These are phyloP conservation scores for Heliocybe sulcata DNA, from an alignment of 1,284 basidiomycete species.

Conservation along the genomic window DNA sequence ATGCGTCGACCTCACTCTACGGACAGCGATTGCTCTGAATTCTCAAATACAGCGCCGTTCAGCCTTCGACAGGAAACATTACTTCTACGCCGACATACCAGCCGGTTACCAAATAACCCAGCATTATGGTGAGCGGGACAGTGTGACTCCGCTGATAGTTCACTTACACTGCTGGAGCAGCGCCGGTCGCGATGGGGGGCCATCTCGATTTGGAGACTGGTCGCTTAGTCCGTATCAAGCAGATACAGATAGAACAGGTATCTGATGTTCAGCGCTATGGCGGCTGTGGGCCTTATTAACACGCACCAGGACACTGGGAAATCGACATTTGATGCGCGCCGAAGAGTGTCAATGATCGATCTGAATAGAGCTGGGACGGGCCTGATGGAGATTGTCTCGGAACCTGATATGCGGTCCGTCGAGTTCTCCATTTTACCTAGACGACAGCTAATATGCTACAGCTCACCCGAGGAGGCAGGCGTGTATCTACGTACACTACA, in stretches of 20 bases:
- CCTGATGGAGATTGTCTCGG: constrained; percentile 94
- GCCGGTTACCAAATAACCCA: constrained; percentile 97
- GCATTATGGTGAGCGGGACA: constrained; percentile 66
- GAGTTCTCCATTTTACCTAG: background rate
- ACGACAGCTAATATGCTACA: constrained; percentile 19
- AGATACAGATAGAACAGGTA: constrained; percentile 95
- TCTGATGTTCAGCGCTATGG: constrained; percentile 9
- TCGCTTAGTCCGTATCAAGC: constrained; percentile 73
- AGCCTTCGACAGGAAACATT: constrained; percentile 95
- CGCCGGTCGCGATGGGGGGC: constrained; percentile 77
- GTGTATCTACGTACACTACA: constrained; percentile 86
- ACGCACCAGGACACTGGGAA: constrained; percentile 85
- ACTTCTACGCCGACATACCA: constrained; percentile 95
- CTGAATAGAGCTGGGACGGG: constrained; percentile 88
- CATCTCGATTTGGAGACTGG: constrained; percentile 41
- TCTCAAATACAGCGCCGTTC: constrained; percentile 70
- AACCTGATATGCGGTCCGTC: constrained; percentile 81
- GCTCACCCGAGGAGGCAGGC: constrained; percentile 87
- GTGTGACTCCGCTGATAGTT: background rate
- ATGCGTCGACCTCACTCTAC: constrained; percentile 77
- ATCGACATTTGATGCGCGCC: constrained; percentile 60
- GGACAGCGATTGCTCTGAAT: constrained; percentile 79
- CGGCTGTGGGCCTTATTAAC: constrained; percentile 2
- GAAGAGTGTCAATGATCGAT: constrained; percentile 66
- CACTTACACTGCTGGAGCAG: constrained; percentile 25